Conservation (phyloP, 805 yeast species). For the Teunomyces atbi region DNA sequence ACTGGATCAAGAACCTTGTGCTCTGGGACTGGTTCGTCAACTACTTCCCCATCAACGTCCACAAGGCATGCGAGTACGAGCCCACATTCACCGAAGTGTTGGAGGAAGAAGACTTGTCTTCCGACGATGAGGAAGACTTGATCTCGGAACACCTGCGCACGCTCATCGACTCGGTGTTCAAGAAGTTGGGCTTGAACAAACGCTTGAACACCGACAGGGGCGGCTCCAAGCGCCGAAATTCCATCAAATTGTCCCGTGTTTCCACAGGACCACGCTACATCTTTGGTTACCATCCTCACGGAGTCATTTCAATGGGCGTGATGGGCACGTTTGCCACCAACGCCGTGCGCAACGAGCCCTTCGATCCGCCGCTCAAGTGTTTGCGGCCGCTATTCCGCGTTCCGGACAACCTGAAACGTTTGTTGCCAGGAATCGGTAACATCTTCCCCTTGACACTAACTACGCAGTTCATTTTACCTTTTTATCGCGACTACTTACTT, state of each 20-base stretch:
- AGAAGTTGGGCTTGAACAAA: slow-evolving; percentile 35
- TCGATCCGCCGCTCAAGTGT: slow-evolving; percentile 31
- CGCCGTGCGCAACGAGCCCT: slow-evolving; percentile 43
- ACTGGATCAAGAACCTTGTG: slow-evolving; percentile 51
- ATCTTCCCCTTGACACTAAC: slow-evolving; percentile 75
- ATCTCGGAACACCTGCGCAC: slow-evolving; percentile 38
- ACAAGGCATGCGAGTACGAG: slow-evolving; percentile 63
- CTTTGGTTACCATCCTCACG: slow-evolving; percentile 96
- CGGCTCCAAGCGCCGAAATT: slow-evolving; percentile 4
- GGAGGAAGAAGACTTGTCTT: slow-evolving; percentile 21
- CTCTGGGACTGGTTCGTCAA: slow-evolving; percentile 71
- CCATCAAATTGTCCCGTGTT: slow-evolving; percentile 16
- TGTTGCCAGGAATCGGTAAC: slow-evolving; percentile 81
- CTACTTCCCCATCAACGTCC: slow-evolving; percentile 77
- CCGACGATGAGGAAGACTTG: slow-evolving; percentile 44
- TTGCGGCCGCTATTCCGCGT: slow-evolving; percentile 48
- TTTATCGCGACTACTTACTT: slow-evolving; percentile 81
- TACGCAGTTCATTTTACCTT: slow-evolving; percentile 80
- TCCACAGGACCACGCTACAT: slow-evolving; percentile 72
- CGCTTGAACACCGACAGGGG: slow-evolving; percentile 30
- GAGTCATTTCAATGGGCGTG: slow-evolving; percentile 89
- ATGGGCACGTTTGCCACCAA: slow-evolving; percentile 77
- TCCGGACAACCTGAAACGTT: slow-evolving; percentile 63
- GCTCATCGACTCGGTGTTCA: slow-evolving; percentile 33
- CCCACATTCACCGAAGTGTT: slow-evolving; percentile 62